phyloP scores from a whole-genome alignment of 2,329 filamentous ascomycete genomes.

The Penicillium sp. region DNA sequence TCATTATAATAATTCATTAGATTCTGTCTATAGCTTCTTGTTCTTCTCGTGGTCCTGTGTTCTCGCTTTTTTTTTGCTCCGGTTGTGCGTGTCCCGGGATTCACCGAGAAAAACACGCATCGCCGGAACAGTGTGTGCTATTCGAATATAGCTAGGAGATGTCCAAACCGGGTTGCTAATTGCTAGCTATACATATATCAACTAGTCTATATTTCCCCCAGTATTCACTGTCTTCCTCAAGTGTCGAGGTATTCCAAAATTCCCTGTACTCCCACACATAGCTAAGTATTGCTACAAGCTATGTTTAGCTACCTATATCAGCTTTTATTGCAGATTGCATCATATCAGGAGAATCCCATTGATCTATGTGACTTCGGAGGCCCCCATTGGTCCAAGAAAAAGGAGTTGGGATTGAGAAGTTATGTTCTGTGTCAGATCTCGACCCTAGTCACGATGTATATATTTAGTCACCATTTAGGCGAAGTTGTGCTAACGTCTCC shows the following conservation, averaged over 20 bases:
- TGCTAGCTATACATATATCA: not conserved
- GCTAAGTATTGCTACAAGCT: not conserved
- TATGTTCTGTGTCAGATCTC: not conserved
- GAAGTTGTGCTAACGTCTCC: not conserved
- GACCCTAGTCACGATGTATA: not conserved
- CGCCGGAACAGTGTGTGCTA: slow-evolving; percentile 4
- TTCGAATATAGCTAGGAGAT: not conserved
- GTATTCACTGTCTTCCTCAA: not conserved
- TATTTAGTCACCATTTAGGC: not conserved
- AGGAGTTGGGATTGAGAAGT: not conserved
- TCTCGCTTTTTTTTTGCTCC: not conserved
- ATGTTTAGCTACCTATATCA: not conserved
- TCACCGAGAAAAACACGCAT: slow-evolving; percentile 8
- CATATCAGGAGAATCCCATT: not conserved
- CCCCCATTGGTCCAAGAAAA: no score
- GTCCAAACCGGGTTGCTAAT: not conserved
- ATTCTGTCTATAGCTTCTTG: not conserved
- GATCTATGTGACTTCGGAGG: rapidly evolving
- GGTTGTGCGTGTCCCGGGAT: slow-evolving; percentile 6
- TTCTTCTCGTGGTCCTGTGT: not conserved
- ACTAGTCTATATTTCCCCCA: not conserved
- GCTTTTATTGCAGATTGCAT: not conserved
- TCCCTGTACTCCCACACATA: not conserved
- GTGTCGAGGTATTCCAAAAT: not conserved
- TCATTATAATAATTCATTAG: not conserved